These are phyloP conservation scores for Ballota nigra DNA, from an alignment of 257 asterid species.

Conservation along the genomic window DNA sequence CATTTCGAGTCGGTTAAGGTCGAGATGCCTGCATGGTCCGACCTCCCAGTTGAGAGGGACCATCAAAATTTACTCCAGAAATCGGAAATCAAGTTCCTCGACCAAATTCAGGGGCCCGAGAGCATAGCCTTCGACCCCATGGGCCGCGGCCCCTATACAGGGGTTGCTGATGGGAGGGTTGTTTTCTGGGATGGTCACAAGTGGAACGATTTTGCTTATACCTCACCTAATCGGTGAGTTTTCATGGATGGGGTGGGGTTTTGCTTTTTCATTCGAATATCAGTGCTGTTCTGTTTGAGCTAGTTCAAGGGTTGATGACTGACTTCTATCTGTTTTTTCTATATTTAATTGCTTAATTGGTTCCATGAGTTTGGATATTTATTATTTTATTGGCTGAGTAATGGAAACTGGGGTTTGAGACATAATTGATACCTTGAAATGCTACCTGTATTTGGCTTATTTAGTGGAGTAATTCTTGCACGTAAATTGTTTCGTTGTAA, in stretches of 20 bases:
- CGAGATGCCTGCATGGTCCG: slow-evolving; percentile 74
- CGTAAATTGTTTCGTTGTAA: not conserved
- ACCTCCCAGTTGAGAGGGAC: slow-evolving; percentile 61
- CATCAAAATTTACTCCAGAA: slow-evolving; percentile 60
- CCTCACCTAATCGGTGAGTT: slow-evolving; percentile 81
- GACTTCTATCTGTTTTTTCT: not conserved
- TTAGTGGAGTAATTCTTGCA: not conserved
- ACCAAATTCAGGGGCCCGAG: slow-evolving; percentile 85
- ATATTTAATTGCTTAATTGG: not conserved
- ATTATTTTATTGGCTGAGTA: not conserved
- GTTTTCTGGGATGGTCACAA: slow-evolving; percentile 79
- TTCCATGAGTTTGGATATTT: not conserved
- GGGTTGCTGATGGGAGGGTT: slow-evolving; percentile 89
- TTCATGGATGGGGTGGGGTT: too few species aligned
- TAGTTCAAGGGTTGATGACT: not conserved
- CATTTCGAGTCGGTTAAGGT: slow-evolving; percentile 57
- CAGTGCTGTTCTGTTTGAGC: not conserved
- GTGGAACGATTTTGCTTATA: slow-evolving; percentile 82
- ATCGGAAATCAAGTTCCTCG: slow-evolving; percentile 76
- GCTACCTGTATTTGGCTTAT: not conserved
- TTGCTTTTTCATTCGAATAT: not conserved
- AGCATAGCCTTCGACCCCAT: slow-evolving; percentile 80
- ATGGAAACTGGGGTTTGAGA: not conserved
- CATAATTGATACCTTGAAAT: too few species aligned
- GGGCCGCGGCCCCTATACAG: slow-evolving; percentile 94